phyloP scores from a whole-genome alignment of 1,284 basidiomycete species.

The Termitomyces sp. region DNA sequence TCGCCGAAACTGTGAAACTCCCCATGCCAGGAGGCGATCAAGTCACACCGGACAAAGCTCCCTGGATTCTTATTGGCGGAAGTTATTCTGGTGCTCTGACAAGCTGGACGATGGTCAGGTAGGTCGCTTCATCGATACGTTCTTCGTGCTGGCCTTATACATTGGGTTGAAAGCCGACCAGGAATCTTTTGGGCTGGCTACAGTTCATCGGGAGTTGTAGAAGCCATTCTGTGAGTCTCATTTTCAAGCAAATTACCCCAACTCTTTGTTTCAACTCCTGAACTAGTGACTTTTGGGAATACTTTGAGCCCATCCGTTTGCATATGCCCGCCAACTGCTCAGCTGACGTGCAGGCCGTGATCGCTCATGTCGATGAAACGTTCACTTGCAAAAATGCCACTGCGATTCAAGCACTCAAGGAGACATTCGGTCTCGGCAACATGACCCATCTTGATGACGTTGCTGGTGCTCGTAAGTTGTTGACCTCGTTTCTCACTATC shows the following conservation, averaged over 20 bases:
- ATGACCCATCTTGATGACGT: conserved; percentile 64
- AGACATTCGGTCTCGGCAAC: conserved; percentile 50
- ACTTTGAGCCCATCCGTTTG: conserved; percentile 65
- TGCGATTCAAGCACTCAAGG: conserved; percentile 49
- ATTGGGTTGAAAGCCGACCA: conserved; percentile 43
- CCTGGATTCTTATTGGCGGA: conserved; percentile 70
- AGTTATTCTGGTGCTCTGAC: conserved; percentile 65
- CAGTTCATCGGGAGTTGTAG: conserved; percentile 66
- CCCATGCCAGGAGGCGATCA: conserved; percentile 61
- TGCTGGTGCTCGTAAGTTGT: conserved; percentile 46
- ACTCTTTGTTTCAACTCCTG: background rate
- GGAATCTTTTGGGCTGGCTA: conserved; percentile 61
- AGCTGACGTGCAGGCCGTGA: conserved; percentile 61
- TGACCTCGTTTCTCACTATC: background rate
- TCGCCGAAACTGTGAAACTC: conserved; percentile 59
- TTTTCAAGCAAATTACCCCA: background rate
- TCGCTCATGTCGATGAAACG: conserved; percentile 55
- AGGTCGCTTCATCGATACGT: conserved; percentile 20
- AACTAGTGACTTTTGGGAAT: conserved; percentile 60
- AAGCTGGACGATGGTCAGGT: conserved; percentile 71
- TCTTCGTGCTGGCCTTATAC: conserved; percentile 1
- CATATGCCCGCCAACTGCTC: conserved; percentile 73
- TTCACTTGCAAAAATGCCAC: conserved; percentile 39
- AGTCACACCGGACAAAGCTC: conserved; percentile 50
- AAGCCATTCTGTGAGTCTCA: conserved; percentile 51